These are phyloP conservation scores for Pseudoperonospora humuli DNA, from an alignment of 352 stramenopile genomes.

Conservation along the genomic window DNA sequence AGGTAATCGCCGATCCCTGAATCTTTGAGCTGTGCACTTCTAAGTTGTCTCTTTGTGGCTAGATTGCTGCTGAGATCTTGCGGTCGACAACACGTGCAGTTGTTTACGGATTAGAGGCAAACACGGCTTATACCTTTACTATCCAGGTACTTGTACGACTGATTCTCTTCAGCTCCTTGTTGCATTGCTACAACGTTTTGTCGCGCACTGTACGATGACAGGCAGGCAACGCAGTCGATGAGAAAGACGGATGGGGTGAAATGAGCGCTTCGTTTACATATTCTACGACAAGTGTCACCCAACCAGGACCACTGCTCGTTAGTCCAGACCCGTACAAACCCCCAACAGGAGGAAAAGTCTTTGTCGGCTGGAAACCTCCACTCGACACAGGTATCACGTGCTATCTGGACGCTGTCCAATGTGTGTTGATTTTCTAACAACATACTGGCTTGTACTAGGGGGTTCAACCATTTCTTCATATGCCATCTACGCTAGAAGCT, in stretches of 20 bases:
- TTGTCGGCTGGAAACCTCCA: constrained; percentile 37
- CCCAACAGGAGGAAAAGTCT: constrained; percentile 47
- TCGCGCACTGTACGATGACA: constrained; percentile 5
- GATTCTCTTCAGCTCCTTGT: neutral
- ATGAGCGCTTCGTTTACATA: constrained; percentile 26
- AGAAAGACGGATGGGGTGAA: constrained; percentile 38
- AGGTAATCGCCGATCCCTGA: constrained; percentile 8
- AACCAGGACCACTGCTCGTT: constrained; percentile 30
- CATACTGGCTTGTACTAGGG: constrained; percentile 12
- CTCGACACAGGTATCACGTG: constrained; percentile 34
- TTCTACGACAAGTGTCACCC: constrained; percentile 21
- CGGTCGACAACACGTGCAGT: constrained; percentile 6
- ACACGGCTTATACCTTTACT: constrained; percentile 32
- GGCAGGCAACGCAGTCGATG: constrained; percentile 35
- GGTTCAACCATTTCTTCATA: constrained; percentile 31
- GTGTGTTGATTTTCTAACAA: neutral
- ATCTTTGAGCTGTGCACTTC: neutral
- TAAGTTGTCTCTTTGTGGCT: constrained; percentile 1
- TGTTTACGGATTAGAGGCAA: constrained; percentile 25
- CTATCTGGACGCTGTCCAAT: neutral
- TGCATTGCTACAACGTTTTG: neutral
- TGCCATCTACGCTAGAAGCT: constrained; percentile 26
- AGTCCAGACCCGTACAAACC: constrained; percentile 7
- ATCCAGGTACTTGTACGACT: constrained; percentile 30
- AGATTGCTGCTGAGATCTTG: constrained; percentile 14